Conservation (phyloP, 176 grass and related monocot species). For the Zoysia japonica region DNA sequence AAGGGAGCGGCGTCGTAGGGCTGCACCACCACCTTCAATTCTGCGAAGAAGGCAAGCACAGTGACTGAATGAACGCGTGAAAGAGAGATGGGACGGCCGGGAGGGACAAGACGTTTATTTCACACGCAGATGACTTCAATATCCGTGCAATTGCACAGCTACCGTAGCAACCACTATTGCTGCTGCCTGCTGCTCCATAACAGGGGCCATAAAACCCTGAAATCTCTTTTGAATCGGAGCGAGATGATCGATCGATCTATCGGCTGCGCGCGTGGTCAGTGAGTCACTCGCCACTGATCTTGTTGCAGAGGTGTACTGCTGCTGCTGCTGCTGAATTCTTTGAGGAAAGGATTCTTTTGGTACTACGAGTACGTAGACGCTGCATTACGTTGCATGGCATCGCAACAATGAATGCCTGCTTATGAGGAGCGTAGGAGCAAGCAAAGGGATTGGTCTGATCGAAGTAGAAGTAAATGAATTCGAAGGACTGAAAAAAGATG, state of each 20-base stretch:
- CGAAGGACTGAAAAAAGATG: neutral
- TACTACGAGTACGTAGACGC: neutral
- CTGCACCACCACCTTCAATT: neutral
- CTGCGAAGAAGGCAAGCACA: neutral
- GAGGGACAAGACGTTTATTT: slow-evolving; percentile 70
- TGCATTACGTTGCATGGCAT: neutral
- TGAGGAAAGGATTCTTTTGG: slow-evolving; percentile 32
- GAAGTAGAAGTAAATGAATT: too few species aligned
- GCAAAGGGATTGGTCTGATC: neutral
- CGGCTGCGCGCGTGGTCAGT: slow-evolving; percentile 19
- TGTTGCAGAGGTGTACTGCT: slow-evolving; percentile 5
- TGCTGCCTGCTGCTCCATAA: neutral
- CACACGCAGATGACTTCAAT: slow-evolving; percentile 53
- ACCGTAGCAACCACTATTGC: neutral
- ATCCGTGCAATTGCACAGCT: slow-evolving; percentile 43
- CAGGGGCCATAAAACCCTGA: slow-evolving; percentile 37
- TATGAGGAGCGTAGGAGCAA: slow-evolving; percentile 34
- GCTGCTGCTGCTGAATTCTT: slow-evolving; percentile 42
- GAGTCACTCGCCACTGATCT: slow-evolving; percentile 38
- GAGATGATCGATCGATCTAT: slow-evolving; percentile 20
- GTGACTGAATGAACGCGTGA: slow-evolving; percentile 20
- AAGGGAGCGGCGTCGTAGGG: neutral
- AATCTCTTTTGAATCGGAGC: slow-evolving; percentile 52
- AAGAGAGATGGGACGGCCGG: slow-evolving; percentile 35
- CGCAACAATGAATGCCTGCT: slow-evolving; percentile 42